Percentiles rank a stretch among this genome's conserved stretches.
Conservation (phyloP, 257 asterid species). For the Osmanthus fragrans region DNA sequence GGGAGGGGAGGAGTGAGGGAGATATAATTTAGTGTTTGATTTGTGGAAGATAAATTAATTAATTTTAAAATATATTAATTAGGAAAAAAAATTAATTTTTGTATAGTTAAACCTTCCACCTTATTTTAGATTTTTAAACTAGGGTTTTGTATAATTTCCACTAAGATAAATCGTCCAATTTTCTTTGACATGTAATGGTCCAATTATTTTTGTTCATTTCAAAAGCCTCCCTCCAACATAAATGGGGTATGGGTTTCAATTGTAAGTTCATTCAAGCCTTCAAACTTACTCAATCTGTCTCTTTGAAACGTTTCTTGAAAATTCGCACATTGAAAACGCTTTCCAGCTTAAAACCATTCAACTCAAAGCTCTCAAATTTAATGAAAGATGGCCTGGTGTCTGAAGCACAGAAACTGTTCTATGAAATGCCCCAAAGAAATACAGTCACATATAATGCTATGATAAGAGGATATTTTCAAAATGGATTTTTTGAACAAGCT, state of each 20-base stretch:
- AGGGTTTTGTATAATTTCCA: too few species aligned
- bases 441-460: constrained; percentile 63
- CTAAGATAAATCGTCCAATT: background rate
- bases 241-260: constrained; percentile 46
- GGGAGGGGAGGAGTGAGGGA: too few species aligned
- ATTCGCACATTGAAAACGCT: constrained; percentile 22
- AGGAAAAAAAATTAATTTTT: too few species aligned
- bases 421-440: constrained; percentile 51
- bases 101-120: too few species aligned
- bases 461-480: constrained; percentile 62
- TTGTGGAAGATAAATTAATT: too few species aligned
- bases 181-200: background rate
- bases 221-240: constrained; percentile 3
- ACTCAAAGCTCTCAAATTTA: constrained; percentile 50
- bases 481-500: constrained; percentile 44
- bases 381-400: constrained; percentile 59
- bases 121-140: too few species aligned
- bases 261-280: constrained; percentile 31
- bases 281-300: constrained; percentile 17
- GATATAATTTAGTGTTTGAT: too few species aligned
- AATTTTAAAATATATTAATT: too few species aligned
- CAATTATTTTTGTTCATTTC: background rate
- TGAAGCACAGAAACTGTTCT: constrained; percentile 55
- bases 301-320: constrained; percentile 13
- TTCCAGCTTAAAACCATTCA: constrained; percentile 46